A percentile compares a stretch with the other conserved stretches of the same genome.
Evolutionary conservation across 768 basidiomycete species (phyloP).

Genomic region (Rhodotorula diobovata): DNA sequence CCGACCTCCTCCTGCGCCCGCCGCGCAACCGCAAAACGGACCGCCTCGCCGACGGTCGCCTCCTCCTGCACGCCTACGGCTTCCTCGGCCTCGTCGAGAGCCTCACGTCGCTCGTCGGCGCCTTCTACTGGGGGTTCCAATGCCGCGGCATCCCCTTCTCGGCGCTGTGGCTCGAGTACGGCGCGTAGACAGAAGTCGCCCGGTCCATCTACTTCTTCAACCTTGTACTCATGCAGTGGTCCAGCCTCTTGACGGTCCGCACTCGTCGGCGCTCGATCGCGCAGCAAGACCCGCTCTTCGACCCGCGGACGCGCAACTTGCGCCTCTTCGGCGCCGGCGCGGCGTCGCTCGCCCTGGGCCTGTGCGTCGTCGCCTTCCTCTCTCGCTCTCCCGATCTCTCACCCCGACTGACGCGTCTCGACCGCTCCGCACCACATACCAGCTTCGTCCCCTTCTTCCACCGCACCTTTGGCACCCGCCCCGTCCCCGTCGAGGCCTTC

Average conservation of each 20-base stretch:
- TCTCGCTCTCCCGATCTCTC: not conserved
- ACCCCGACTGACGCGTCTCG: not conserved
- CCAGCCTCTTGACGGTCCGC: constrained; percentile 58
- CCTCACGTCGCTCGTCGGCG: constrained; percentile 53
- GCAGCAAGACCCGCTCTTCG: constrained; percentile 54
- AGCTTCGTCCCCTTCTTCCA: constrained; percentile 48
- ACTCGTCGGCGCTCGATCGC: constrained; percentile 58
- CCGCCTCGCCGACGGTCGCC: constrained; percentile 55
- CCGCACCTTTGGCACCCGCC: constrained; percentile 54
- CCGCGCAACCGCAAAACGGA: constrained; percentile 60
- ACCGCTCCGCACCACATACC: constrained; percentile 45
- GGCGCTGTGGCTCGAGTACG: constrained; percentile 53
- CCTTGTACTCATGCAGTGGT: constrained; percentile 61
- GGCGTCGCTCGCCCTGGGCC: constrained; percentile 52
- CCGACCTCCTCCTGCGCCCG: constrained; percentile 56
- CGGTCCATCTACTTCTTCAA: constrained; percentile 57
- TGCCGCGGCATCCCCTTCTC: constrained; percentile 54
- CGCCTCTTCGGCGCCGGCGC: constrained; percentile 55
- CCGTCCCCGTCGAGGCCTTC: constrained; percentile 52
- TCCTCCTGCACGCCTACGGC: constrained; percentile 58
- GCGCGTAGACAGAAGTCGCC: constrained; percentile 52
- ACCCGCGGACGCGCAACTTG: constrained; percentile 47
- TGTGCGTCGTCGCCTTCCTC: constrained; percentile 13
- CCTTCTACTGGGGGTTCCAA: constrained; percentile 19
- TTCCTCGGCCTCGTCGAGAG: constrained; percentile 57